Evolutionary conservation across 2,329 filamentous ascomycete genomes (phyloP).

Genomic region (Tympanopsis confertula): DNA sequence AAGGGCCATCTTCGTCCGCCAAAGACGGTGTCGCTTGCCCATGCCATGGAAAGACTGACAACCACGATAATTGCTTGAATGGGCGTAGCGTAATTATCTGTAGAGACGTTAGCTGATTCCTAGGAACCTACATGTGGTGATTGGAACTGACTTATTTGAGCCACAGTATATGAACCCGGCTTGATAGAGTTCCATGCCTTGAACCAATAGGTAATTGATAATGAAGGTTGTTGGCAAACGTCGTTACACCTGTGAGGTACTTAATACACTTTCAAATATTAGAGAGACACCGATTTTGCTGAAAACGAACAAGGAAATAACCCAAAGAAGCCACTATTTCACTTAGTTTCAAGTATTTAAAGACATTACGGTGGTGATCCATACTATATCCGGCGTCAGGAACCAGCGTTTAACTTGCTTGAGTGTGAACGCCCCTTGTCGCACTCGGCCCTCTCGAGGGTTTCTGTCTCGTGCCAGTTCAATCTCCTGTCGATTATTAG

Average conservation of each 20-base stretch:
- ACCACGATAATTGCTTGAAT: conserved; percentile 5
- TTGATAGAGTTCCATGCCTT: conserved; percentile 7
- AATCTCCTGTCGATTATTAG: too few relatives aligned
- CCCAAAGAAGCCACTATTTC: conserved; percentile 6
- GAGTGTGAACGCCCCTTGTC: conserved; percentile 4
- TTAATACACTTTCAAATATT: neutral
- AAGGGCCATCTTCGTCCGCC: conserved; percentile 5
- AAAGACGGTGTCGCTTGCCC: conserved; percentile 4
- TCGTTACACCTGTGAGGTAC: neutral
- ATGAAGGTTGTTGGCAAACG: conserved; percentile 4
- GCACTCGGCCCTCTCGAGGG: conserved; percentile 6
- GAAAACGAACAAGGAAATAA: conserved; percentile 4
- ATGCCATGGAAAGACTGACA: conserved; percentile 2
- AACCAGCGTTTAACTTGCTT: conserved; percentile 4
- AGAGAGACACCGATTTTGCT: too few relatives aligned
- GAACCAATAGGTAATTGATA: conserved; percentile 6
- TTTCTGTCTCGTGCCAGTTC: conserved; percentile 7
- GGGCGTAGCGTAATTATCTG: conserved; percentile 7
- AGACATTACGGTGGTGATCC: too few relatives aligned
- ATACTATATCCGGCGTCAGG: conserved; percentile 2
- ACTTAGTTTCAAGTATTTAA: too few relatives aligned
- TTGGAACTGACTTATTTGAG: conserved; percentile 4
- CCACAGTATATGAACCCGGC: conserved; percentile 4
- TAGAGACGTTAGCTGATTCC: neutral
- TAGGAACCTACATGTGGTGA: too few relatives aligned